These are phyloP conservation scores for Starmera quercuum DNA, from an alignment of 805 yeast species.

Conservation along the genomic window DNA sequence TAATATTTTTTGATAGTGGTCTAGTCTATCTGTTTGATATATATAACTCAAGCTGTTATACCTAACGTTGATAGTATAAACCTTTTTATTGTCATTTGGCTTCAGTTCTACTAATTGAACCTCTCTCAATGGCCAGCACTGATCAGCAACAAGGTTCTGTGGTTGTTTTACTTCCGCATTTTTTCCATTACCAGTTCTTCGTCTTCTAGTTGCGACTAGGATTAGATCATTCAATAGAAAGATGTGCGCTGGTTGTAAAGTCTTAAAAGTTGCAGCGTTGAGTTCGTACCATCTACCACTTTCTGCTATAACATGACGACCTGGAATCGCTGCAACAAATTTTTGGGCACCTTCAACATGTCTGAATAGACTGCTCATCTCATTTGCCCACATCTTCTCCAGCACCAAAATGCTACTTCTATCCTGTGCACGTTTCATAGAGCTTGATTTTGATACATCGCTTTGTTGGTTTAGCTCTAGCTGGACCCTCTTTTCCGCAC, in stretches of 20 bases:
- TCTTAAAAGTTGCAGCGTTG: constrained; percentile 79
- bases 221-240: constrained; percentile 73
- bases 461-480: constrained; percentile 28
- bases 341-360: constrained; percentile 92
- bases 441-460: constrained; percentile 8
- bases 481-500: constrained; percentile 51
- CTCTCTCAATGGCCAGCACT: constrained; percentile 71
- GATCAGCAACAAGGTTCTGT: constrained; percentile 53
- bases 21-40: constrained; percentile 53
- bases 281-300: constrained; percentile 83
- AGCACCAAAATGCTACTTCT: constrained; percentile 64
- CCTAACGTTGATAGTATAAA: constrained; percentile 37
- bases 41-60: constrained; percentile 43
- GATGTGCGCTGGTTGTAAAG: constrained; percentile 66
- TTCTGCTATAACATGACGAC: constrained; percentile 73
- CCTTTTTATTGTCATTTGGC: constrained; percentile 11
- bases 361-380: constrained; percentile 59
- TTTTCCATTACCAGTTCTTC: constrained; percentile 21
- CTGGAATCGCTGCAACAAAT: constrained; percentile 63
- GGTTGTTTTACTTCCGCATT: constrained; percentile 18
- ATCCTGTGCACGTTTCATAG: constrained; percentile 29
- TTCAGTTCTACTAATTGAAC: constrained; percentile 26
- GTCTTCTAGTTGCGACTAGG: constrained; percentile 60
- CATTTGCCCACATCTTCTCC: constrained; percentile 76
- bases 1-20: constrained; percentile 46